Evolutionary conservation across 257 asterid species (phyloP), one percentile per base, ranked within the genome.

Genomic region (Ilex asprella): DNA sequence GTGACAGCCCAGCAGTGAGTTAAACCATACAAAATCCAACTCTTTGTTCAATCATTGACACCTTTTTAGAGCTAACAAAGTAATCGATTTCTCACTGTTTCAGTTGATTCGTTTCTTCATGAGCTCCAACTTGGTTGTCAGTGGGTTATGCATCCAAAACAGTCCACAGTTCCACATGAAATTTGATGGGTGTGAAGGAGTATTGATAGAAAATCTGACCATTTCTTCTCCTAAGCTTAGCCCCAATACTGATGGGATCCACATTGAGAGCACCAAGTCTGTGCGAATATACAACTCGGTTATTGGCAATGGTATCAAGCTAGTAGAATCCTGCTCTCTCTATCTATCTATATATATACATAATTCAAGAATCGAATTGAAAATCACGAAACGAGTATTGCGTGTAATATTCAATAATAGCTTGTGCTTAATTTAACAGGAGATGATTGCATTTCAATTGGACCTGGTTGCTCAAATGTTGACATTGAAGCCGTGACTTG

Each of bases 161-260:
- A 93, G 97, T 75, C 99, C 96, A 0, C 84, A 85, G 70, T 93
- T 93, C 63, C 97, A 93, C 78, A 78, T 89, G 84, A 89, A 85
- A 62, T 89, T 93, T 60, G 97, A 89, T 29, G 97, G 90, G 1
- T 93, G 99, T 15, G 73, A 87, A 67, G 88, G 85, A 50, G 95
- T 89, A 2, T 30, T 79, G 61, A 87, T 89, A 29, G 79, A 93
- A 30, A 73, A 67, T 15, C 15, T 93, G 44, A 85, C 95, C 4
- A 87, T 93, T 11, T 85, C 94, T 2, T 85, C 99, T 3, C 99
- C 99, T 2, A 87, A 89, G 70, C 70, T 89, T 51, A 93, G 99
- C 67, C 97, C 99, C 30, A 93, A 89, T 55, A 93, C 99, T 0
- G 97, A 93, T 31, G 99, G 99, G 16, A 89, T 93, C 55, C 99